A percentile compares a stretch with the other conserved stretches of the same genome.
Conservation (phyloP, 805 yeast genomes). For the Cyberlindnera lachancei region DNA sequence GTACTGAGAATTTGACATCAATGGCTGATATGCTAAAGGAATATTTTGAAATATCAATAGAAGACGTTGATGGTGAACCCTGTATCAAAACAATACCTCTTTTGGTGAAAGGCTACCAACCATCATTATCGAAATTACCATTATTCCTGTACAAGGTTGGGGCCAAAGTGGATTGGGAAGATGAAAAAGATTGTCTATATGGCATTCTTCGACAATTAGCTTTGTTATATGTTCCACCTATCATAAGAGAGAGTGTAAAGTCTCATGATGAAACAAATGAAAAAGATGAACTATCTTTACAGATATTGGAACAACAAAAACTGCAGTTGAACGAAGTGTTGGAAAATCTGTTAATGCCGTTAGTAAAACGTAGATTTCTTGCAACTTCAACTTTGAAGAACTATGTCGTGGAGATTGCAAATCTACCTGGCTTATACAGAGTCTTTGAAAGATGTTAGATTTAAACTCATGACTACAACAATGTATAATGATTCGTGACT, state of each 20-base stretch:
- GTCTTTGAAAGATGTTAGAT: constrained; percentile 90
- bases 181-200: constrained; percentile 61
- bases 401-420: constrained; percentile 79
- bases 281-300: too few species aligned
- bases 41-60: constrained; percentile 56
- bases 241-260: constrained; percentile 25
- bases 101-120: constrained; percentile 54
- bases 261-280: constrained; percentile 15
- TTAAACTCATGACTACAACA: not conserved
- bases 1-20: constrained; percentile 24
- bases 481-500: too few species aligned
- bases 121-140: constrained; percentile 58
- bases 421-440: constrained; percentile 80
- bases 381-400: constrained; percentile 48
- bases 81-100: constrained; percentile 54
- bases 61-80: constrained; percentile 22
- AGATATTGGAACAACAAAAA: constrained; percentile 18
- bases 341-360: constrained; percentile 60
- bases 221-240: constrained; percentile 61
- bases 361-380: constrained; percentile 51
- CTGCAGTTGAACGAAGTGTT: constrained; percentile 30
- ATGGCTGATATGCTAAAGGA: constrained; percentile 78
- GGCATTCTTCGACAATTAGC: constrained; percentile 66
- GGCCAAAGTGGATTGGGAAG: constrained; percentile 49
- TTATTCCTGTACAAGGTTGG: constrained; percentile 59